Base-by-base conservation (phyloP, 257 asterid genomes). In the Paulownia fortunei region DNA sequence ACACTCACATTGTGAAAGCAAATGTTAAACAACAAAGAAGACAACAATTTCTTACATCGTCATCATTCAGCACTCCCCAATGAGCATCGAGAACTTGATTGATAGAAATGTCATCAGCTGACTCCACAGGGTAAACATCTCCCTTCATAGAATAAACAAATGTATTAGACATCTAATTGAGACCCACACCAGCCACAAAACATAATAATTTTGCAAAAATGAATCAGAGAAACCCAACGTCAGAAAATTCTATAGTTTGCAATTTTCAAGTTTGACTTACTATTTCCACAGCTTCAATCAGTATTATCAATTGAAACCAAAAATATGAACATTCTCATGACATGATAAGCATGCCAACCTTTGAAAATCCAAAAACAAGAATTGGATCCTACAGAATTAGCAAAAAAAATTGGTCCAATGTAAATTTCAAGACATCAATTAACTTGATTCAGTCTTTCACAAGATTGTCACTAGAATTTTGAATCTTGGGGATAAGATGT, bases 51-150 rank as follows among this genome's bases (percentile, higher is more conserved):
- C 97, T 90, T 88, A 95, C 99, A 85, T 93, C 97, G 4, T 92
- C 97, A 67, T 91, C 99, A 83, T 87, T 83, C 82, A 95, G 91
- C 82, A 93, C 89, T 80, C 99, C 99, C 99, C 99, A 95, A 79
- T 95, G 98, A 83, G 98, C 99, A 90, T 95, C 99, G 64, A 95
- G 99, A 82, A 95, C 94, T 89, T 91, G 97, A 75, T 77, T 83
- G 78, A 91, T 30, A 65, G 87, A 73, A 81, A 79, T 63, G 70
- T 79, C 90, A 69, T 88, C 92, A 56, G 80, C 78, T 16, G 87
- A 75, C 84, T 92, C 99, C 76, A 95, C 90, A 6, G 99, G 99
- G 84, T 95, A 95, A 83, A 95, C 99, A 81, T 94, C 98, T 87
- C 99, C 99, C 98, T 94, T 81, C 87, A 81, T 36, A 70, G 78